Conservation (phyloP, 2,329 filamentous ascomycete genomes). For the Dendryphion nanum region DNA sequence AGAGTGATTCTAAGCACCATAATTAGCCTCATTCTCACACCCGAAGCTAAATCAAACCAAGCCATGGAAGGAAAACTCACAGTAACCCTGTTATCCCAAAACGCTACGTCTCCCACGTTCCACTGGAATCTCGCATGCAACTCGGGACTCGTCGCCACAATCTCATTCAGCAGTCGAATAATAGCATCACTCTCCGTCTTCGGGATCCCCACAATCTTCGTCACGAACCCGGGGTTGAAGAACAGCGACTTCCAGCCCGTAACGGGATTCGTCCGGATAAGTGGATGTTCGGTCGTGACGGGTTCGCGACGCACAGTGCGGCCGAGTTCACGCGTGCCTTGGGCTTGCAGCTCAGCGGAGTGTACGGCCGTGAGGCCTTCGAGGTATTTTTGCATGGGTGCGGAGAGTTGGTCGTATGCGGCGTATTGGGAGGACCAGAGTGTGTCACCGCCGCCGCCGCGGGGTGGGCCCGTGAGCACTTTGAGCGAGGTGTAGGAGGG, state of each 20-base stretch:
- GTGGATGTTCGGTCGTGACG: slow-evolving; percentile 55
- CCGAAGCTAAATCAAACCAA: background rate
- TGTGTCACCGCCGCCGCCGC: slow-evolving; percentile 57
- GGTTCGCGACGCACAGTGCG: slow-evolving; percentile 53
- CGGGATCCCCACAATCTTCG: slow-evolving; percentile 58
- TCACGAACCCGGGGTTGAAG: slow-evolving; percentile 59
- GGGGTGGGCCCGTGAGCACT: slow-evolving; percentile 53
- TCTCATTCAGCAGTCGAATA: slow-evolving; percentile 53
- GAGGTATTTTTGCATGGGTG: slow-evolving; percentile 58
- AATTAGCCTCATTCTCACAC: slow-evolving; percentile 1
- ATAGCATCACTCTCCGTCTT: slow-evolving; percentile 56
- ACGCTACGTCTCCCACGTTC: slow-evolving; percentile 63
- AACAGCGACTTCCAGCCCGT: slow-evolving; percentile 63
- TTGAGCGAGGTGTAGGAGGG: slow-evolving; percentile 59
- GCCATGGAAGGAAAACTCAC: slow-evolving; percentile 35
- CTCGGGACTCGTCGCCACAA: slow-evolving; percentile 62
- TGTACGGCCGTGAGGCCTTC: slow-evolving; percentile 57
- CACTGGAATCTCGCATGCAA: slow-evolving; percentile 67
- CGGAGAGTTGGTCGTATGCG: slow-evolving; percentile 56
- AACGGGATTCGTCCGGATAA: slow-evolving; percentile 60
- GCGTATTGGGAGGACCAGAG: slow-evolving; percentile 60
- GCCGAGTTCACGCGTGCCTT: slow-evolving; percentile 50
- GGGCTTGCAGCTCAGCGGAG: slow-evolving; percentile 55
- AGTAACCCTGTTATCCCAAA: slow-evolving; percentile 65
- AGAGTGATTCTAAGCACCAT: slow-evolving; percentile 47